Evolutionary conservation across 2,329 filamentous ascomycete genomes (phyloP).

Genomic region (Colletotrichum gloeosporioides): DNA sequence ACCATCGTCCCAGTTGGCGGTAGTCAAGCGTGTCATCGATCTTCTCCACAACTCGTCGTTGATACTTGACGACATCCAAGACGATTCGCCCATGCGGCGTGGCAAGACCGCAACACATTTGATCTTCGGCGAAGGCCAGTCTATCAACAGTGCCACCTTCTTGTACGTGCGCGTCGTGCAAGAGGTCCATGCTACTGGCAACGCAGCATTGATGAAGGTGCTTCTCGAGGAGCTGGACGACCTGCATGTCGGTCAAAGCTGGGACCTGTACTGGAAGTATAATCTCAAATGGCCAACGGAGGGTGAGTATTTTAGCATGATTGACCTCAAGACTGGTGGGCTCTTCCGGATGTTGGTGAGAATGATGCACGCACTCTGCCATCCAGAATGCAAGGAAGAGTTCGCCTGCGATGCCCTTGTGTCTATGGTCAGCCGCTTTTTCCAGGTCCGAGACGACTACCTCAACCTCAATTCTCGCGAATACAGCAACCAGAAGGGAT

Average conservation of each 20-base stretch:
- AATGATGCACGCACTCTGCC: constrained; percentile 14
- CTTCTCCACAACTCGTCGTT: neutral
- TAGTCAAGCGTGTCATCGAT: neutral
- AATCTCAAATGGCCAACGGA: constrained; percentile 23
- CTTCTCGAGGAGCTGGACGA: constrained; percentile 29
- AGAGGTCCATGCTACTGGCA: constrained; percentile 1
- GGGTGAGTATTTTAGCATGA: constrained; percentile 32
- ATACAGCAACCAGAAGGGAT: constrained; percentile 42
- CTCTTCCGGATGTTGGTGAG: constrained; percentile 24
- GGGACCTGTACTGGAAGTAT: constrained; percentile 31
- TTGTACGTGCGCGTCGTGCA: constrained; percentile 27
- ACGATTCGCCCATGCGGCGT: constrained; percentile 36
- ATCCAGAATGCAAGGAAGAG: neutral
- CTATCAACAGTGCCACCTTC: constrained; percentile 40
- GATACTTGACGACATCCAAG: constrained; percentile 42
- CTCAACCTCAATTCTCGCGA: constrained; percentile 29
- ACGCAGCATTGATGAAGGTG: neutral
- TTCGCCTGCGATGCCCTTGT: neutral
- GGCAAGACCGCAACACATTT: constrained; percentile 37
- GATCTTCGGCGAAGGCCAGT: constrained; percentile 38
- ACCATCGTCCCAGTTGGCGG: neutral
- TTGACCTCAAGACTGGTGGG: constrained; percentile 27
- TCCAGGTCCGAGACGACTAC: constrained; percentile 39
- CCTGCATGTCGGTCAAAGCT: constrained; percentile 30
- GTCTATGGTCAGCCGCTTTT: constrained; percentile 29